Evolutionary conservation across 2,329 filamentous ascomycete genomes (phyloP), one percentile per base, ranked within the genome.

Genomic region (Trichoderma koningiopsis): DNA sequence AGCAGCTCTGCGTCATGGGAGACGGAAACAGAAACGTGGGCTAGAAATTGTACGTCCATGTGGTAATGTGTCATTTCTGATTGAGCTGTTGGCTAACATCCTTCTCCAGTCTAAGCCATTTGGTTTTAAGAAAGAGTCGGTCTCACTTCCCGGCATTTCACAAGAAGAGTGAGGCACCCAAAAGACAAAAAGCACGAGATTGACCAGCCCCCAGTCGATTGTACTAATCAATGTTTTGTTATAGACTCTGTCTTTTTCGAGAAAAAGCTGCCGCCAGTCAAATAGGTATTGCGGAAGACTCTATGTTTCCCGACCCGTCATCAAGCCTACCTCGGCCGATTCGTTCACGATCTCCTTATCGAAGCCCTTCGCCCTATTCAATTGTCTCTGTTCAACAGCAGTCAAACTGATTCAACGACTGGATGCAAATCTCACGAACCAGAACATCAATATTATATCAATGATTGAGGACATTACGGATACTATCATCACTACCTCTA

Each of bases 51-150:
- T 86, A 75, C 71, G 83, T 59, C 22, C 40, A 67, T 59, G 14
- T 58, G 27, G 27, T 33, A n/a, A 24, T 22, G 40, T 52, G 37
- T 29, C 16, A 52, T 27, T 1, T 5, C 6, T 47, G 35, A 16
- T 13, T 13, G 8, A 63, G 31, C 24, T n/a, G 57, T 53, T 61
- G 59, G 69, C 78, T 77, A 72, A 78, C 72, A 58, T 56, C 7
- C 1, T 29, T 60, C n/a, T 53, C n/a, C 70, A 89, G 87, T 88
- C 86, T 61, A 83, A 83, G 11, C 87, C 87, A 0, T 89, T 87
- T 77, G 82, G 88, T 76, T 85, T 89, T 74, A 85, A 85, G 75
- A 83, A 83, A 69, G 85, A 87, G 74, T 78, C 81, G n/a, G 80
- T 85, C 52, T 78, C 78, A 55, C 78, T 89, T 16, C 86, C 86